Evolutionary conservation across 768 basidiomycete genomes (phyloP).

Genomic region (Gloeophyllum trabeum): DNA sequence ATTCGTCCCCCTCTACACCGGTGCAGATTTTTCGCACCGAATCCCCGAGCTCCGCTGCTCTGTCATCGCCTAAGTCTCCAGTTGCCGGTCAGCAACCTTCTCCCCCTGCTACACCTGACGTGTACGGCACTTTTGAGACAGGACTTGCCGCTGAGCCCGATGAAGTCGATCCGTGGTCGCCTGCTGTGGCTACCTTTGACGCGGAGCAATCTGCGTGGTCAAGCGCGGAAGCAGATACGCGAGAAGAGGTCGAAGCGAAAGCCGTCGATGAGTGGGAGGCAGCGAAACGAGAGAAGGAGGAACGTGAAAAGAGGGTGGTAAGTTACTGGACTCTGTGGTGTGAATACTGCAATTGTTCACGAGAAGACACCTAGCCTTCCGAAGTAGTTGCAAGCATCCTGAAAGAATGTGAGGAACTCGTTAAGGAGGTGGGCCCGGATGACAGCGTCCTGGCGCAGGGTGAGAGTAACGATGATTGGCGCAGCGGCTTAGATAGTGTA

Average conservation of each 20-base stretch:
- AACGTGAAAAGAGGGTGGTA: conserved; percentile 55
- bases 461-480: conserved; percentile 21
- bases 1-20: neutral
- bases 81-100: neutral
- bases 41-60: neutral
- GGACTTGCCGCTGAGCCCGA: conserved; percentile 23
- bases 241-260: conserved; percentile 14
- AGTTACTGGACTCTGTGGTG: conserved; percentile 16
- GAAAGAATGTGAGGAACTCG: conserved; percentile 37
- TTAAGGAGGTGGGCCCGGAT: conserved; percentile 36
- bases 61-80: no score
- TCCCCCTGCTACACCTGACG: conserved; percentile 10
- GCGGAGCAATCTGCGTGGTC: conserved; percentile 17
- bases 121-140: conserved; percentile 49
- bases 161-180: conserved; percentile 19
- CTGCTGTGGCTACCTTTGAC: conserved; percentile 12
- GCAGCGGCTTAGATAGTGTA: conserved; percentile 34
- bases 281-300: conserved; percentile 45
- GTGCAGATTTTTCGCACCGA: neutral
- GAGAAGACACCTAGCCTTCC: conserved; percentile 39
- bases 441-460: conserved; percentile 2
- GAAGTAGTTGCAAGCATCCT: conserved; percentile 51
- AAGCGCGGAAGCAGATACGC: conserved; percentile 3
- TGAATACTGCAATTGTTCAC: conserved; percentile 6
- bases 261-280: conserved; percentile 57